A percentile compares a stretch with the other conserved stretches of the same genome.
Conservation (phyloP, 148 eudicot species). For the Tetragonia tetragonoides region DNA sequence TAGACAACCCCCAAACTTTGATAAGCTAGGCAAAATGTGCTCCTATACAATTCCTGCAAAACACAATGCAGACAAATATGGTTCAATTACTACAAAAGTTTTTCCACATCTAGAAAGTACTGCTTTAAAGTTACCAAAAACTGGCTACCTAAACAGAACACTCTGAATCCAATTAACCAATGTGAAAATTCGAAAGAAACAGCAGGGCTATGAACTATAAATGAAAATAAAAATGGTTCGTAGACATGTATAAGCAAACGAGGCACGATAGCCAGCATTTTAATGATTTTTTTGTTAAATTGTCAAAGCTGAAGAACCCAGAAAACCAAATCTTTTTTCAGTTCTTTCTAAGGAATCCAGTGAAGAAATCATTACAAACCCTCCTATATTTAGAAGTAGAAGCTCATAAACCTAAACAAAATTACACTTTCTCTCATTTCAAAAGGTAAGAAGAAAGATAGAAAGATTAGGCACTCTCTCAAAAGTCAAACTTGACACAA, state of each 20-base stretch:
- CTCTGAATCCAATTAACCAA: background rate
- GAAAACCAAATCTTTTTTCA: background rate
- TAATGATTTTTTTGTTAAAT: background rate
- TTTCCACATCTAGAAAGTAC: background rate
- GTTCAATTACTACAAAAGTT: background rate
- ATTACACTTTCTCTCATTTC: background rate
- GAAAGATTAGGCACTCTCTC: background rate
- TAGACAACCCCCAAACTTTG: slow-evolving; percentile 54
- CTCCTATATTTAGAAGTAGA: background rate
- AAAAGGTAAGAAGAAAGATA: background rate
- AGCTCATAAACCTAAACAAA: background rate
- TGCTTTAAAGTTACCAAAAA: background rate
- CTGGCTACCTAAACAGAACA: background rate
- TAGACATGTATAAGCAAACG: background rate
- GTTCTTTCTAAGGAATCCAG: background rate
- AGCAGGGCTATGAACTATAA: background rate
- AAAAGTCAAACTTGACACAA: background rate
- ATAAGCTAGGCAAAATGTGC: slow-evolving; percentile 39
- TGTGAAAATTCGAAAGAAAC: background rate
- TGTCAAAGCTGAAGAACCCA: background rate
- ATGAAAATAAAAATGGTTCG: background rate
- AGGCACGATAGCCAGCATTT: background rate
- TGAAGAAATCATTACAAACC: background rate
- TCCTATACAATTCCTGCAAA: slow-evolving; percentile 31
- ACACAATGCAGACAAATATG: background rate